Conservation (phyloP, 148 eudicot genomes). For the Vaccinium corymbosum region DNA sequence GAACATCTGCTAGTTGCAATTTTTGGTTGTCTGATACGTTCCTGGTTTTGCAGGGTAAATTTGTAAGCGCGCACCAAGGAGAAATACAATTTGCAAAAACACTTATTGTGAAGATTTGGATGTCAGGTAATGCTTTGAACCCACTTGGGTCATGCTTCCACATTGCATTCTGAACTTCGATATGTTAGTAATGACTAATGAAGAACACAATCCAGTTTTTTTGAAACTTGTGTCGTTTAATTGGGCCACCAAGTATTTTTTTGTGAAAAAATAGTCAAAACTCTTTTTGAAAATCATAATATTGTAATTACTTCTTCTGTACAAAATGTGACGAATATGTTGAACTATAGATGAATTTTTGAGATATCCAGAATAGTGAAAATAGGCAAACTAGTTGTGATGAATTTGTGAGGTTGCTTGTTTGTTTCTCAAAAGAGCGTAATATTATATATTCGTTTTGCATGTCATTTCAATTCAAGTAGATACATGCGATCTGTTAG, state of each 20-base stretch:
- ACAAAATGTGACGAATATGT: neutral
- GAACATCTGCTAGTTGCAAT: neutral
- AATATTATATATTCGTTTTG: neutral
- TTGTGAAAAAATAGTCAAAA: neutral
- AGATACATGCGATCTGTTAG: neutral
- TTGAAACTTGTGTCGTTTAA: neutral
- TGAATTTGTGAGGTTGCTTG: neutral
- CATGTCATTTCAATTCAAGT: neutral
- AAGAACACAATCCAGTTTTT: neutral
- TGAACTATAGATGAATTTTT: neutral
- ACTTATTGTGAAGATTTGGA: slow-evolving; percentile 34
- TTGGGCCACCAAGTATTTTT: neutral
- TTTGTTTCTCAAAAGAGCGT: neutral
- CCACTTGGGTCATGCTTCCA: neutral
- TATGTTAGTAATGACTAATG: neutral
- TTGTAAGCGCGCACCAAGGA: slow-evolving; percentile 54
- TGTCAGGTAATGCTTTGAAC: slow-evolving; percentile 48
- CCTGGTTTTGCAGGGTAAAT: slow-evolving; percentile 57
- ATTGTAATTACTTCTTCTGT: neutral
- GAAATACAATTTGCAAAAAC: slow-evolving; percentile 65
- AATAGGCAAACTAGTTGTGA: neutral
- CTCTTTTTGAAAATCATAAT: neutral
- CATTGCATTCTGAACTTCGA: neutral
- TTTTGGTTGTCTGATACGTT: slow-evolving; percentile 9
- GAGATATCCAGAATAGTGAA: slow-evolving; percentile 1